Evolutionary conservation across 345 rosid genomes (phyloP), one percentile per base, ranked within the genome.

Genomic region (Eucalyptus sp.): DNA sequence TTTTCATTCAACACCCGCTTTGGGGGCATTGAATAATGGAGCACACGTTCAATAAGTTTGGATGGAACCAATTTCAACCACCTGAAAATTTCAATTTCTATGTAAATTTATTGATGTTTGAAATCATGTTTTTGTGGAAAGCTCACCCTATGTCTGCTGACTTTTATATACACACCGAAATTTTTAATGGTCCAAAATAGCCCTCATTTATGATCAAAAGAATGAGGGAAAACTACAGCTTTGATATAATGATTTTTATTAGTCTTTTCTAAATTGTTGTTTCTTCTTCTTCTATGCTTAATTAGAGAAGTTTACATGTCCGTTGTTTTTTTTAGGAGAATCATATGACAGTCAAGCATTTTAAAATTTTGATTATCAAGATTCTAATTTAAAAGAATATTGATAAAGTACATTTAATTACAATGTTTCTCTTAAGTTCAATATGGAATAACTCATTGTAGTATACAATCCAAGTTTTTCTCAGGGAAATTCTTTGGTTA

Each of bases 91-190:
- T 18, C 24, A 7, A 18, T 52, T 52, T 52, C 20, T 7, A 52
- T 16, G 8, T 7, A 52, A 54, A 54, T 54, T 24, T 22, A 20
- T 54, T 10, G 25, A 54, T 20, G 60, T 8, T 54, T 1, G 4
- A 22, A 22, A 20, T 20, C 60, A 20, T 3, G 27, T 22, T 20
- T 7, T 54, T 3, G 10, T 54, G 1, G 4, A 54, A 54, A 22
- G 60, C 25, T 8, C 54, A 15, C 5, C 7, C 15, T 5, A 50
- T 13, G 6, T 50, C 17, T 16, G 15, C 54, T 7, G 56, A 52
- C 24, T 52, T 52, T 52, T 52, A 52, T 22, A 17, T 52, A 7
- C 24, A 6, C 24, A 0, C 7, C 4, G 4, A 52, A 3, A 52
- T 52, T 52, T 52, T 17, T 7, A 52, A 52, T 15, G 20, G 6